Evolutionary conservation across 176 grass and related monocot genomes (phyloP), one percentile per base, ranked within the genome.

Genomic region (Triticum dicoccoides): DNA sequence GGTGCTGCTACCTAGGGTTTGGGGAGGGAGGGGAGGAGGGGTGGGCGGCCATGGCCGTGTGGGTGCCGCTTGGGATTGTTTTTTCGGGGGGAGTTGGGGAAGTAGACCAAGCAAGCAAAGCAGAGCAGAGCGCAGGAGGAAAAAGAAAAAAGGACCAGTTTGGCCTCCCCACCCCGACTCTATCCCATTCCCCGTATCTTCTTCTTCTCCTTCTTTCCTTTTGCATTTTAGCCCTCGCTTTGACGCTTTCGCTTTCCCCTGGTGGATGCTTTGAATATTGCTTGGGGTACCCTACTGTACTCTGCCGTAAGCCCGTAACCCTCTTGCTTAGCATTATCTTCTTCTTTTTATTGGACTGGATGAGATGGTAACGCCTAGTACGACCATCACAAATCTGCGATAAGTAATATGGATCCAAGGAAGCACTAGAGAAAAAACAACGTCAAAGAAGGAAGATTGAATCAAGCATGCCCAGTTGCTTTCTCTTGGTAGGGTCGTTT

Each of bases 1-100:
- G 29, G 29, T 30, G 29, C 29, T 30, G 29, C 86, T 91, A 91
- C 77, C 78, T 91, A 85, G 82, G 91, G 91, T 90, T 90, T 82
- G 74, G 29, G 85, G 65, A 27, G 69, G 52, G 41, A 18, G 10
- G 71, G 81, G 70, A 70, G 63, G 69, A 7, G 12, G 76, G 4
- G 58, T 9, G 0, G 86, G 73, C 87, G 27, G 83, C 80, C 89
- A 91, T 87, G 89, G 89, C 69, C 80, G 89, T 79, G 80, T 45
- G 83, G 51, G 73, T 63, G 64, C 21, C 61, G 69, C 42, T 67
- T 77, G 69, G 69, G 81, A 77, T 79, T 24, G 5, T 62, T 34
- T 91, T 84, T 54, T 8, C 15, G 21, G 35, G 71, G 47, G 74
- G 2, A 20, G 84, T 67, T 83, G 73, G 44, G 24, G 83, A 76